Evolutionary conservation across 129 eudicot species (phyloP).

Genomic region (Artemisia tridentata): DNA sequence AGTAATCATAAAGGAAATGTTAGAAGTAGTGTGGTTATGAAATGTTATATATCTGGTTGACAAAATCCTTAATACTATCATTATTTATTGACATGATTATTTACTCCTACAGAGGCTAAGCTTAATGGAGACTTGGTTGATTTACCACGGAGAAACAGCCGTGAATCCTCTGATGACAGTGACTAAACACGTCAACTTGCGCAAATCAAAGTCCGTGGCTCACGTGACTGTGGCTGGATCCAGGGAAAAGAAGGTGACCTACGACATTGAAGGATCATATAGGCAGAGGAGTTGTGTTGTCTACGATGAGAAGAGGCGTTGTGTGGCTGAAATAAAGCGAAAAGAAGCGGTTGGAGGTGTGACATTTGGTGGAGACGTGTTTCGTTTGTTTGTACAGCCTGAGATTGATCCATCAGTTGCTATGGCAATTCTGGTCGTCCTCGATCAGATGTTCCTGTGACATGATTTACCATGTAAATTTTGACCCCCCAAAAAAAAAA

Average conservation of each 20-base stretch:
- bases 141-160: slow-evolving; percentile 40
- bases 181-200: slow-evolving; percentile 37
- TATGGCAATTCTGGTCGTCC: slow-evolving; percentile 63
- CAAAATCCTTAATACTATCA: too few species aligned
- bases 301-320: slow-evolving; percentile 20
- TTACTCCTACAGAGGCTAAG: slow-evolving; percentile 38
- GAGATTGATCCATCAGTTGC: slow-evolving; percentile 56
- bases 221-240: slow-evolving; percentile 21
- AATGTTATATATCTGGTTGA: too few species aligned
- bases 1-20: too few species aligned
- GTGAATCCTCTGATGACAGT: slow-evolving; percentile 54
- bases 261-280: slow-evolving; percentile 56
- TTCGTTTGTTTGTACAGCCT: slow-evolving; percentile 33
- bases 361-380: slow-evolving; percentile 56
- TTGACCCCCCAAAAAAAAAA: background rate
- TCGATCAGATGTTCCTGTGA: slow-evolving; percentile 44
- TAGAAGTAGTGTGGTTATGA: too few species aligned
- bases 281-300: slow-evolving; percentile 44
- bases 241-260: slow-evolving; percentile 40
- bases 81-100: background rate
- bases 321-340: slow-evolving; percentile 54
- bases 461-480: background rate
- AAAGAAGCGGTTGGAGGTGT: slow-evolving; percentile 50
- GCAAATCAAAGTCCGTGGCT: slow-evolving; percentile 45
- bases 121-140: slow-evolving; percentile 55